Percentiles rank a stretch among this genome's conserved stretches.
These are phyloP conservation scores for Fragaria nilgerrensis DNA, from an alignment of 306 rosid species.

Conservation along the genomic window DNA sequence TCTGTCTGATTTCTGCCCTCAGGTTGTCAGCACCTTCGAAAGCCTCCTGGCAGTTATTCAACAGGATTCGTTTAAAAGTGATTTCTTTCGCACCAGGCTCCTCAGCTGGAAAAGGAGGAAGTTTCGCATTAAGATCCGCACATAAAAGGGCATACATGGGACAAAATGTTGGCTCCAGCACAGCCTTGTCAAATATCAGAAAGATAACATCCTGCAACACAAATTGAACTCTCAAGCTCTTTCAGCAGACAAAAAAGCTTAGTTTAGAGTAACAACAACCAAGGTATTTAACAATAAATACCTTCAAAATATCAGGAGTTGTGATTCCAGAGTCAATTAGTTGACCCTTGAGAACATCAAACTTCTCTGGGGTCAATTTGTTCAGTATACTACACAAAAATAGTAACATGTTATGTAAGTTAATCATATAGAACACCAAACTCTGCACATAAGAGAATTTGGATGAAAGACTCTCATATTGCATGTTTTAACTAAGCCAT, in stretches of 20 bases:
- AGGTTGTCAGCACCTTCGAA: conserved; percentile 42
- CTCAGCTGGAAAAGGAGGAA: conserved; percentile 36
- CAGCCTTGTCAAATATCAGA: conserved; percentile 43
- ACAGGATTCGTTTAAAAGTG: conserved; percentile 38
- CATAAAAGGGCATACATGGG: conserved; percentile 46
- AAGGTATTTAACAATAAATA: conserved; percentile 1
- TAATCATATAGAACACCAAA: neutral
- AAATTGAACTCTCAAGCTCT: conserved; percentile 6
- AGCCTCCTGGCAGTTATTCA: conserved; percentile 43
- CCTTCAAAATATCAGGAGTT: conserved; percentile 40
- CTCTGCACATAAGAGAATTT: neutral
- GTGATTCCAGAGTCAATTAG: conserved; percentile 41
- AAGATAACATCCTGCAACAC: conserved; percentile 35
- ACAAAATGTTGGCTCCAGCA: conserved; percentile 46
- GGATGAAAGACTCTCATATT: neutral
- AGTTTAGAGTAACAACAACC: neutral
- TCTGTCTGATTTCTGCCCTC: conserved; percentile 38
- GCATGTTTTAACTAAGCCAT: neutral
- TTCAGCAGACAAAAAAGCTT: neutral
- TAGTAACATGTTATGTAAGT: neutral
- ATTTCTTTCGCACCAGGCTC: conserved; percentile 35
- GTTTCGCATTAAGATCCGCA: conserved; percentile 40
- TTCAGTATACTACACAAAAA: conserved; percentile 37
- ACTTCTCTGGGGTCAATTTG: conserved; percentile 50
- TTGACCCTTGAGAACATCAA: conserved; percentile 41